Conservation (phyloP, 169 alveolate genomes). For the Plasmodium relictum region DNA sequence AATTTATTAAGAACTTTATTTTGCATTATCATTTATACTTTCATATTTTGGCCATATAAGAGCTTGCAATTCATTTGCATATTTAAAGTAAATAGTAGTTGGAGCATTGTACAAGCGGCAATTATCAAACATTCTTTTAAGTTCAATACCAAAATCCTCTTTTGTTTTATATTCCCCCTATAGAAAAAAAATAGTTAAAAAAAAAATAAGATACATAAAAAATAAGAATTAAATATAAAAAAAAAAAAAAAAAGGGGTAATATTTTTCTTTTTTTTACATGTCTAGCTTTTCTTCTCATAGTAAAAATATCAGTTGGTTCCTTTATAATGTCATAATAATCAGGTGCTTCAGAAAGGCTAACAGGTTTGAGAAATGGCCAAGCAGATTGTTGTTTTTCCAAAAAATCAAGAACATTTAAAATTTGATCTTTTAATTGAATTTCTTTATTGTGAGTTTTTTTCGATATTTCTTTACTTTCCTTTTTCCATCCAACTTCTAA, state of each 20-base stretch:
- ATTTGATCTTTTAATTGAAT: constrained; percentile 89
- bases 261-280: constrained; percentile 25
- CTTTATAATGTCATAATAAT: constrained; percentile 96
- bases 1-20: neutral
- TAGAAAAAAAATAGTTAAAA: constrained; percentile 7
- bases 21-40: constrained; percentile 79
- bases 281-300: constrained; percentile 91
- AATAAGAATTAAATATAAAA: neutral
- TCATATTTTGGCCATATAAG: constrained; percentile 92
- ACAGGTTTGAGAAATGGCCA: constrained; percentile 98
- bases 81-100: constrained; percentile 96
- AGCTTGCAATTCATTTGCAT: constrained; percentile 96
- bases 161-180: constrained; percentile 93
- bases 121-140: constrained; percentile 95
- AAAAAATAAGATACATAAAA: neutral
- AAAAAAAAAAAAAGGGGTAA: neutral
- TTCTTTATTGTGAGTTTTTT: constrained; percentile 76
- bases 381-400: constrained; percentile 90
- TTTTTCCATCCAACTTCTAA: constrained; percentile 95
- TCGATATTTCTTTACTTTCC: constrained; percentile 75
- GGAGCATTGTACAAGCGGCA: constrained; percentile 95
- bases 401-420: constrained; percentile 83
- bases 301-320: constrained; percentile 97
- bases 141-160: constrained; percentile 94
- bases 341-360: constrained; percentile 96